Evolutionary conservation across 805 yeast species (phyloP).

Genomic region (Candida berthetii): DNA sequence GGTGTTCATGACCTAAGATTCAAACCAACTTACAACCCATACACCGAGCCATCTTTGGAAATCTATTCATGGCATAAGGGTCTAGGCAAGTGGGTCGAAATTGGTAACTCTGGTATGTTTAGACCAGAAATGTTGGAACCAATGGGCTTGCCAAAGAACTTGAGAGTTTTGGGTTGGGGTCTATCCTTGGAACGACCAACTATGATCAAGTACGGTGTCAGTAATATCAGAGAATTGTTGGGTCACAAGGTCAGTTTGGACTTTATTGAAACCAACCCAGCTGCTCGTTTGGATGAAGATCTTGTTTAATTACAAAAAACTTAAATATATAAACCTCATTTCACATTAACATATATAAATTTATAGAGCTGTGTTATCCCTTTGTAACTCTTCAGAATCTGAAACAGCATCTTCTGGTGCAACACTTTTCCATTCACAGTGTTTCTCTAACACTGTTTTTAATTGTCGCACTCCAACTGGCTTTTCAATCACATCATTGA

Average conservation of each 20-base stretch:
- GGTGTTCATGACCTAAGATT: conserved; percentile 93
- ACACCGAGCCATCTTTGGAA: conserved; percentile 98
- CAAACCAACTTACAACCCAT: conserved; percentile 98
- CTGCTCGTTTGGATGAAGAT: conserved; percentile 91
- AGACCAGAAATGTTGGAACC: conserved; percentile 99
- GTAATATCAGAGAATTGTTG: conserved; percentile 90
- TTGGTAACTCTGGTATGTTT: conserved; percentile 99
- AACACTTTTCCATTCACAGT: conserved; percentile 17
- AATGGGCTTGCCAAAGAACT: conserved; percentile 93
- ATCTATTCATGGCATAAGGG: conserved; percentile 96
- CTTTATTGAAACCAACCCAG: conserved; percentile 93
- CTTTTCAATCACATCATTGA: conserved; percentile 69
- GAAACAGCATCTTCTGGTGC: conserved; percentile 18
- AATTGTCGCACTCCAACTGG: conserved; percentile 36
- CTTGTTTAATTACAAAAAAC: conserved; percentile 14
- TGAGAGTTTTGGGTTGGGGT: conserved; percentile 97
- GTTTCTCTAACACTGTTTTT: conserved; percentile 14
- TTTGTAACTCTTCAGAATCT: conserved; percentile 27
- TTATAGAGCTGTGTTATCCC: background rate
- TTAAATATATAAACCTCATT: background rate
- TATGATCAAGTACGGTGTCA: conserved; percentile 95
- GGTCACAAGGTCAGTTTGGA: conserved; percentile 96
- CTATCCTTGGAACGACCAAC: conserved; percentile 97
- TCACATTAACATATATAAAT: no score
- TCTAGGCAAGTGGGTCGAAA: conserved; percentile 95